Evolutionary conservation across 352 stramenopile genomes (phyloP).

Genomic region (Plasmopara muralis): DNA sequence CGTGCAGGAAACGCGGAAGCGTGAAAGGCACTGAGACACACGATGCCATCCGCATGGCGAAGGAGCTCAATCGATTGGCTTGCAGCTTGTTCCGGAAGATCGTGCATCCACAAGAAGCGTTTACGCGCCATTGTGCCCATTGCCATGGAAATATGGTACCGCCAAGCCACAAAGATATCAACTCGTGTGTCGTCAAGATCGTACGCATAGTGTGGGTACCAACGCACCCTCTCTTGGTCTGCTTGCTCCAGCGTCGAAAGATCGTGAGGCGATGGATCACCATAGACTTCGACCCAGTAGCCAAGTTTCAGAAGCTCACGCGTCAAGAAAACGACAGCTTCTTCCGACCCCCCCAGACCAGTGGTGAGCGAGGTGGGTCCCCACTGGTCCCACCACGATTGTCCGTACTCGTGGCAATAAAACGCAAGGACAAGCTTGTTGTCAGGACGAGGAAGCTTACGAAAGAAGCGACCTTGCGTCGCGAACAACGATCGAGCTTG

Average conservation of each 20-base stretch:
- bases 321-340: slow-evolving; percentile 87
- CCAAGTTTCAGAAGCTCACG: slow-evolving; percentile 68
- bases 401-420: slow-evolving; percentile 90
- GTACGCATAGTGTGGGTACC: slow-evolving; percentile 71
- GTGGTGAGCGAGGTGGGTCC: slow-evolving; percentile 59
- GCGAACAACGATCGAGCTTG: slow-evolving; percentile 31
- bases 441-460: slow-evolving; percentile 25
- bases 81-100: slow-evolving; percentile 38
- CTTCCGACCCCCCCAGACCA: slow-evolving; percentile 86
- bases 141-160: slow-evolving; percentile 79
- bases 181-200: slow-evolving; percentile 45
- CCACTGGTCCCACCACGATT: slow-evolving; percentile 87
- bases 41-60: slow-evolving; percentile 49
- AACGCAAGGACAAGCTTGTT: slow-evolving; percentile 51
- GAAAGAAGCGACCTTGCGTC: slow-evolving; percentile 18
- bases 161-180: slow-evolving; percentile 89
- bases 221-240: slow-evolving; percentile 39
- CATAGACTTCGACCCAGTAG: slow-evolving; percentile 87
- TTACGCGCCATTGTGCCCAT: slow-evolving; percentile 31
- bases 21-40: slow-evolving; percentile 82
- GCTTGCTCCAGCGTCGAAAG: slow-evolving; percentile 16
- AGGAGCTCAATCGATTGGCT: slow-evolving; percentile 36
- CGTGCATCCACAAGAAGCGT: slow-evolving; percentile 82
- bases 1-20: slow-evolving; percentile 36
- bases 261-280: slow-evolving; percentile 48